These are phyloP conservation scores for Chamaecyparis obtusa DNA, from an alignment of 75 land plant genomes.

Conservation along the genomic window DNA sequence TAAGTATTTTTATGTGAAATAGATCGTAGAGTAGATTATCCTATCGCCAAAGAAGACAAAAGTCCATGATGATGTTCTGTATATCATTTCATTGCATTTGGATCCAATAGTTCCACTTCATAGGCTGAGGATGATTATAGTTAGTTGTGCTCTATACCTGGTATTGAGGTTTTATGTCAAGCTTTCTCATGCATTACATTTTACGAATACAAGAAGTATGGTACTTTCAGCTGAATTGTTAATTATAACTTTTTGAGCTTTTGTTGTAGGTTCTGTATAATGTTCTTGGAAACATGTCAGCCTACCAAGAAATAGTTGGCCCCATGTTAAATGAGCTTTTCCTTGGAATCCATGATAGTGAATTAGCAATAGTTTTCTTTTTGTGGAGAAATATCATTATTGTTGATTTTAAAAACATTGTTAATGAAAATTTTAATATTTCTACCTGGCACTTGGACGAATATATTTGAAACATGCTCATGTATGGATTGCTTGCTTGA, in stretches of 20 bases:
- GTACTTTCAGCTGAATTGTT: neutral
- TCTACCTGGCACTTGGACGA: conserved; percentile 75
- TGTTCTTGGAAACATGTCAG: conserved; percentile 81
- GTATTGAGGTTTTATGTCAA: neutral
- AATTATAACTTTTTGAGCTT: neutral
- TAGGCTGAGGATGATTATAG: conserved; percentile 83
- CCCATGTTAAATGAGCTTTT: conserved; percentile 91
- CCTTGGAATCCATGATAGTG: conserved; percentile 65
- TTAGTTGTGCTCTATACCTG: conserved; percentile 25
- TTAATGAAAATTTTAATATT: neutral
- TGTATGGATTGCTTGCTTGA: conserved; percentile 93
- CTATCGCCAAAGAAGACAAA: conserved; percentile 79
- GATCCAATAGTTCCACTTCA: conserved; percentile 88
- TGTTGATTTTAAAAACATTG: neutral
- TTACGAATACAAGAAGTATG: too few species aligned
- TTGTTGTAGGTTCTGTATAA: conserved; percentile 84
- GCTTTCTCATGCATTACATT: neutral
- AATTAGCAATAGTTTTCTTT: conserved; percentile 41
- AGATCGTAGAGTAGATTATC: conserved; percentile 87
- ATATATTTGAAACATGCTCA: conserved; percentile 82
- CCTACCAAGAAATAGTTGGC: conserved; percentile 64
- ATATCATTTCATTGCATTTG: conserved; percentile 72
- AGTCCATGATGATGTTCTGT: conserved; percentile 88
- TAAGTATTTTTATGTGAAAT: conserved; percentile 12
- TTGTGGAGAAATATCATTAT: neutral